Conservation (phyloP, 208 protist genomes). For the Acanthamoeba lenticulata region DNA sequence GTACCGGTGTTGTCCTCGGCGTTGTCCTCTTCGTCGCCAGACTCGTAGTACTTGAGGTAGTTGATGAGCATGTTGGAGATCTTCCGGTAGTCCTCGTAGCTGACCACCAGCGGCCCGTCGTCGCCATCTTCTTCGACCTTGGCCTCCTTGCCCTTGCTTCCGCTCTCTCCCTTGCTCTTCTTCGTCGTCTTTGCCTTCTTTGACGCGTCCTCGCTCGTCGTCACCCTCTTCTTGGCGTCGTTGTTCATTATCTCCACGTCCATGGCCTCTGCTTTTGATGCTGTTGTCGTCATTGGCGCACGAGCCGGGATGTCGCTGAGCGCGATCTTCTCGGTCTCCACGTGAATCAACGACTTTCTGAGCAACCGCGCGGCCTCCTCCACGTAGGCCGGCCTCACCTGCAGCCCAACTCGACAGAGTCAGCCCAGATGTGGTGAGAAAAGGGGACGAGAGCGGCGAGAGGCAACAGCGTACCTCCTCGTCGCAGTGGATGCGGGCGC, state of each 20-base stretch:
- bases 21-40: background rate
- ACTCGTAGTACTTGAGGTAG: background rate
- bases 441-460: background rate
- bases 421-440: background rate
- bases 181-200: background rate
- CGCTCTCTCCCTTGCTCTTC: background rate
- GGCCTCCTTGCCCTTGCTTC: background rate
- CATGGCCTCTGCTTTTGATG: too few species aligned
- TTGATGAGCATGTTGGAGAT: slow-evolving; percentile 55
- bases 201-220: background rate
- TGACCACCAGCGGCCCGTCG: background rate
- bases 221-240: background rate
- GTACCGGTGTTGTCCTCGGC: background rate
- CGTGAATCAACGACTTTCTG: slow-evolving; percentile 86
- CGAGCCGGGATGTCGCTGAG: background rate
- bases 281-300: background rate
- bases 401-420: background rate
- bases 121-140: background rate
- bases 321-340: slow-evolving; percentile 81
- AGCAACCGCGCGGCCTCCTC: slow-evolving; percentile 90
- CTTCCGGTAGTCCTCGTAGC: slow-evolving; percentile 72
- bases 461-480: slow-evolving; percentile 86
- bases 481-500: slow-evolving; percentile 95
- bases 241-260: too few species aligned
- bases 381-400: slow-evolving; percentile 85